Conservation (phyloP, 2,329 filamentous ascomycete species). For the Venturia pyrina region DNA sequence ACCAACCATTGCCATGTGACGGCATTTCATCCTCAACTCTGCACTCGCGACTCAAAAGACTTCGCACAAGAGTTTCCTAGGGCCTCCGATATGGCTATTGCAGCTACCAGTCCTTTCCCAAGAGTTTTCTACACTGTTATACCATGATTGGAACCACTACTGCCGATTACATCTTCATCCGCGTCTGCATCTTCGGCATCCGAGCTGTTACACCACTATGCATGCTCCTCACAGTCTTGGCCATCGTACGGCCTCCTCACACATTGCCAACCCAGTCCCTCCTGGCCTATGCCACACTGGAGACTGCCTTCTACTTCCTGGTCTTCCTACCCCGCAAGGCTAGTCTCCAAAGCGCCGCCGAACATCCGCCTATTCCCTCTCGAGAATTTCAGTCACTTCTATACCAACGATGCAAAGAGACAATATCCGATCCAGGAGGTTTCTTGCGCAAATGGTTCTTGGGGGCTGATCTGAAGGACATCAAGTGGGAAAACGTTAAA, state of each 20-base stretch:
- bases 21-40: background rate
- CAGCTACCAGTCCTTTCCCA: background rate
- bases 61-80: background rate
- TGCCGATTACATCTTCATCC: conserved; percentile 3
- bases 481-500: conserved; percentile 56
- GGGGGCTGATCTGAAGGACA: conserved; percentile 46
- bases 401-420: conserved; percentile 46
- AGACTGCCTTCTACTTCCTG: conserved; percentile 2
- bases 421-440: conserved; percentile 43
- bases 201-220: conserved; percentile 3
- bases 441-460: conserved; percentile 59
- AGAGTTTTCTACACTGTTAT: background rate
- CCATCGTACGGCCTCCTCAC: background rate
- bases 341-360: conserved; percentile 1
- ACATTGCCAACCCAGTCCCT: background rate
- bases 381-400: conserved; percentile 42
- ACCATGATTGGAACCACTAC: background rate
- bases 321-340: background rate
- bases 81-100: background rate
- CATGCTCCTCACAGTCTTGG: background rate
- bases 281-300: background rate
- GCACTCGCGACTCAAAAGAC: background rate
- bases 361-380: background rate
- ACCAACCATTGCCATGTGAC: background rate
- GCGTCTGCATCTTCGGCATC: background rate